Percentiles rank a stretch among this genome's conserved stretches.
Conservation (phyloP, 768 basidiomycete genomes). For the Hericium rajendrae region DNA sequence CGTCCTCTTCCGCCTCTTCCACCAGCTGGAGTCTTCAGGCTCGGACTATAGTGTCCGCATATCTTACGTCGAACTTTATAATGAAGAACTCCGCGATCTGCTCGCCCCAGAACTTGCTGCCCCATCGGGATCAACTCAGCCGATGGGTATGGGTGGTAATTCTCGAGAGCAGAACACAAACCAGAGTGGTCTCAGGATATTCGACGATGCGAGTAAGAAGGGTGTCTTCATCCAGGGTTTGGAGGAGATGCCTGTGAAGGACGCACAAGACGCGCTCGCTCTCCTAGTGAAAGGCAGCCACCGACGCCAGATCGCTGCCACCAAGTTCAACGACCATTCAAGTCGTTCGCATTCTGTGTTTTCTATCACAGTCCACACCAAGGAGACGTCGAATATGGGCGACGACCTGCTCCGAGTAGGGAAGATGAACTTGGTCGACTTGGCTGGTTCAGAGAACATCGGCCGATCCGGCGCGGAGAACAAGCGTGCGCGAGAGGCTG, state of each 20-base stretch:
- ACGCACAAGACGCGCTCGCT: slow-evolving; percentile 71
- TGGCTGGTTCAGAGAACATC: slow-evolving; percentile 97
- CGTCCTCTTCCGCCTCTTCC: slow-evolving; percentile 83
- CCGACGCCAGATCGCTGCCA: slow-evolving; percentile 86
- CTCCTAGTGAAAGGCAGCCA: slow-evolving; percentile 85
- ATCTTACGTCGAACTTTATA: slow-evolving; percentile 93
- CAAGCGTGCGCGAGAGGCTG: slow-evolving; percentile 90
- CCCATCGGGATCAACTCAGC: slow-evolving; percentile 58
- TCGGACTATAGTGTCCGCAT: slow-evolving; percentile 88
- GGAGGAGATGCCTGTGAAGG: slow-evolving; percentile 80
- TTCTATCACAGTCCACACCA: slow-evolving; percentile 89
- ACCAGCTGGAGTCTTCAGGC: slow-evolving; percentile 67
- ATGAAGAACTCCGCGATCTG: slow-evolving; percentile 95
- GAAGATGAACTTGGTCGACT: slow-evolving; percentile 93
- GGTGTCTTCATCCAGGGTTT: slow-evolving; percentile 92
- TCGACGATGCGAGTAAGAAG: slow-evolving; percentile 81
- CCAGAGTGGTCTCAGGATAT: slow-evolving; percentile 71
- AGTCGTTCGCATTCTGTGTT: slow-evolving; percentile 98
- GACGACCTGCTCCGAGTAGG: slow-evolving; percentile 90
- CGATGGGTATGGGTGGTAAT: slow-evolving; percentile 59
- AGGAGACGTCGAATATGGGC: slow-evolving; percentile 66
- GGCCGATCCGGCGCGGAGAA: slow-evolving; percentile 93
- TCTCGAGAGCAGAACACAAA: slow-evolving; percentile 32
- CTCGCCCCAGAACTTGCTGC: slow-evolving; percentile 69
- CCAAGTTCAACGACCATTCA: slow-evolving; percentile 96